phyloP scores from a whole-genome alignment of 2,329 filamentous ascomycete species.

The Pseudocercospora crystallina region DNA sequence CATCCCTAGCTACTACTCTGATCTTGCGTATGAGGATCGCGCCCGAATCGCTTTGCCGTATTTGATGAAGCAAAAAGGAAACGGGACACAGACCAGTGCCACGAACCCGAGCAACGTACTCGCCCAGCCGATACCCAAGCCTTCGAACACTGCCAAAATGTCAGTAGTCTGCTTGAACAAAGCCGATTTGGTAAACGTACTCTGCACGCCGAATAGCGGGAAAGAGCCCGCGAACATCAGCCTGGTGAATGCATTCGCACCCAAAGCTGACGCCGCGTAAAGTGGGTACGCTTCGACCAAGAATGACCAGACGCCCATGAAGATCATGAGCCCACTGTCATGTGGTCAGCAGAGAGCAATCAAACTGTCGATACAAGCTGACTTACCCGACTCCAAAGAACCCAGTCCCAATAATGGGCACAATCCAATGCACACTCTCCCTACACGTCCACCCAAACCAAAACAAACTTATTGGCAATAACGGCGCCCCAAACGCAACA shows the following conservation, averaged over 20 bases:
- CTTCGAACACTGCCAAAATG: slow-evolving; percentile 32
- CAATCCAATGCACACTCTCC: slow-evolving; percentile 37
- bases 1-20: no score
- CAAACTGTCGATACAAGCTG: no score
- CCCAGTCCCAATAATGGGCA: slow-evolving; percentile 21
- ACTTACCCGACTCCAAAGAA: no score
- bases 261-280: slow-evolving; percentile 40
- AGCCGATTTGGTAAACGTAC: slow-evolving; percentile 28
- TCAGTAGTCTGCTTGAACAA: background rate
- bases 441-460: slow-evolving; percentile 36
- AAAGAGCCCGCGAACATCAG: slow-evolving; percentile 39
- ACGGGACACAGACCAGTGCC: slow-evolving; percentile 27
- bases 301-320: slow-evolving; percentile 6
- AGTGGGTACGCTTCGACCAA: slow-evolving; percentile 41
- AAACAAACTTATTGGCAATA: slow-evolving; percentile 35
- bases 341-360: no score
- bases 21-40: no score
- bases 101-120: slow-evolving; percentile 40
- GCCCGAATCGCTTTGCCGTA: slow-evolving; percentile 2
- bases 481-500: slow-evolving; percentile 31
- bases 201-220: slow-evolving; percentile 42
- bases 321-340: background rate
- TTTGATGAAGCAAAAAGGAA: slow-evolving; percentile 30
- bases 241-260: slow-evolving; percentile 25
- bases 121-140: slow-evolving; percentile 42